Evolutionary conservation across 2,329 filamentous ascomycete species (phyloP).

Genomic region (Penicillium hordei): DNA sequence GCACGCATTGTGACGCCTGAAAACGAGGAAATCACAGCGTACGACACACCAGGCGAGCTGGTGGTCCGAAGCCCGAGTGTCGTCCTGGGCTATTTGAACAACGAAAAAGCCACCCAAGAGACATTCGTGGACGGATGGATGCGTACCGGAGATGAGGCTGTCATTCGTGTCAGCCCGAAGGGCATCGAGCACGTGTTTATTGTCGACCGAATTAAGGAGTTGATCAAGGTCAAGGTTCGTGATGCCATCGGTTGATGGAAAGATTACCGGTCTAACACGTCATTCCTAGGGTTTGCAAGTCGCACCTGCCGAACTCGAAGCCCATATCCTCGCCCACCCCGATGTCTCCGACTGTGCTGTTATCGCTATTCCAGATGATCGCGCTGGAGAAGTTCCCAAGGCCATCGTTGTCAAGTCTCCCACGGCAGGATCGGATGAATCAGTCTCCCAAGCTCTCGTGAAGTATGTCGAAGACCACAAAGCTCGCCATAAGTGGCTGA

Average conservation of each 20-base stretch:
- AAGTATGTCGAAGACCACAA: conserved; percentile 63
- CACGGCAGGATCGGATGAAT: conserved; percentile 51
- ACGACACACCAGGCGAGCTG: conserved; percentile 77
- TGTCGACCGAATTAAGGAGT: conserved; percentile 76
- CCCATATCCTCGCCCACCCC: conserved; percentile 72
- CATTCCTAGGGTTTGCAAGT: conserved; percentile 70
- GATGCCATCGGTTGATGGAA: background rate
- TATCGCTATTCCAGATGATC: conserved; percentile 67
- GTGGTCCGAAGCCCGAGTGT: conserved; percentile 74
- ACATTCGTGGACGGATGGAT: conserved; percentile 81
- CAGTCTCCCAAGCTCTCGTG: conserved; percentile 52
- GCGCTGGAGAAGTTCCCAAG: conserved; percentile 63
- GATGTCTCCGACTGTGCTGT: conserved; percentile 77
- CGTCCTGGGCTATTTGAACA: conserved; percentile 81
- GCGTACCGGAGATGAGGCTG: conserved; percentile 80
- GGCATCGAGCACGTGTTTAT: conserved; percentile 82
- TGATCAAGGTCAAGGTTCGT: conserved; percentile 73
- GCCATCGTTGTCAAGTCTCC: conserved; percentile 63
- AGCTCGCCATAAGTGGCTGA: conserved; percentile 62
- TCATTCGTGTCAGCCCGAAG: conserved; percentile 61
- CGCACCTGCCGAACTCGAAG: conserved; percentile 78
- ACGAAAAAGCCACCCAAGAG: conserved; percentile 76
- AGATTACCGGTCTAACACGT: background rate
- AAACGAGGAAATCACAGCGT: conserved; percentile 67
- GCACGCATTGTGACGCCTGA: conserved; percentile 68